Evolutionary conservation across 352 stramenopile species (phyloP).

Genomic region (Phytophthora megakarya): DNA sequence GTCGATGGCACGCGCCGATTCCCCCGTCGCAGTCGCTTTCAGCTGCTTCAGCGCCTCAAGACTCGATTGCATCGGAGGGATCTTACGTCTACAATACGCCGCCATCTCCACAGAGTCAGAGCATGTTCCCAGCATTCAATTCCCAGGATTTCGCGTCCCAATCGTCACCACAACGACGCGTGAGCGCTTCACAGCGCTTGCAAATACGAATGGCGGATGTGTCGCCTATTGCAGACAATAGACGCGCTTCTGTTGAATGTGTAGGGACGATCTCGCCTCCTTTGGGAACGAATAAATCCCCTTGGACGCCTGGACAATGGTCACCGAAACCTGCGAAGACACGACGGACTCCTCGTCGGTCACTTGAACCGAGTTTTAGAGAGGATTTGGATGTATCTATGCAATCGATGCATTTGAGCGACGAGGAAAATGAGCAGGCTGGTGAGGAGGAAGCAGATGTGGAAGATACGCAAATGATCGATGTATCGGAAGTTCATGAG

Average conservation of each 20-base stretch:
- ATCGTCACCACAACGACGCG: conserved; percentile 24
- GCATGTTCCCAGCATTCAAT: conserved; percentile 61
- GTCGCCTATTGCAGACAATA: conserved; percentile 58
- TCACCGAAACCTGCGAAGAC: conserved; percentile 32
- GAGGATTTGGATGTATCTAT: conserved; percentile 67
- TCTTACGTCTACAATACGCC: conserved; percentile 82
- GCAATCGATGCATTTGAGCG: conserved; percentile 74
- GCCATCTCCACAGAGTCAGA: conserved; percentile 27
- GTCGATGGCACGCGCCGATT: conserved; percentile 36
- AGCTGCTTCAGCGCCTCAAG: conserved; percentile 1
- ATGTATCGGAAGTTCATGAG: conserved; percentile 17
- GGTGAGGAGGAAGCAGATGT: conserved; percentile 30
- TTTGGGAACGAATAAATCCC: conserved; percentile 33
- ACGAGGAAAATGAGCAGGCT: conserved; percentile 36
- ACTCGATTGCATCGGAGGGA: conserved; percentile 36
- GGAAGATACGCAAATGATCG: conserved; percentile 41
- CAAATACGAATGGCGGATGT: conserved; percentile 53
- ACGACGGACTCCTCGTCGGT: conserved; percentile 26
- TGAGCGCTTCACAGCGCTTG: conserved; percentile 58
- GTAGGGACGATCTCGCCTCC: conserved; percentile 35
- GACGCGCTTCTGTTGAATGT: conserved; percentile 32
- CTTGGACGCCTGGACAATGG: conserved; percentile 32
- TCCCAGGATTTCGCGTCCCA: conserved; percentile 57
- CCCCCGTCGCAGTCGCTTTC: conserved; percentile 24
- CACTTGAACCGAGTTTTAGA: conserved; percentile 33